phyloP scores from a whole-genome alignment of 352 stramenopile genomes.

The Phytophthora chlamydospora region DNA sequence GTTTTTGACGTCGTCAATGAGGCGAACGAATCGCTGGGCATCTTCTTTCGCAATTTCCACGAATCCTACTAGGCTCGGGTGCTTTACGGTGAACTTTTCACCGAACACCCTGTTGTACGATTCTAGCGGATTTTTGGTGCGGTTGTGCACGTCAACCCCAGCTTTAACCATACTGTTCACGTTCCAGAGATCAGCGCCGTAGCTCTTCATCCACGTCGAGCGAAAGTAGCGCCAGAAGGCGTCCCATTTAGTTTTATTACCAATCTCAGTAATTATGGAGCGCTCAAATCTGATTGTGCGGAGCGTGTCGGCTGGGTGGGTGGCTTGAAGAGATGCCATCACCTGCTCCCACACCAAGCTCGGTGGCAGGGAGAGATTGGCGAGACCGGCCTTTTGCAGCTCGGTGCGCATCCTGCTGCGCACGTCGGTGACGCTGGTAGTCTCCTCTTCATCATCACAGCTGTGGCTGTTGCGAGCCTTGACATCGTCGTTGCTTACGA shows the following conservation, averaged over 20 bases:
- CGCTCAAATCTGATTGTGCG: neutral
- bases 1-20: too few species aligned
- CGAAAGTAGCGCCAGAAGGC: slow-evolving; percentile 16
- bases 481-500: neutral
- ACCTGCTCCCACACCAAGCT: slow-evolving; percentile 9
- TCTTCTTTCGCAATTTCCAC: neutral
- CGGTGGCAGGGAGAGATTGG: slow-evolving; percentile 6
- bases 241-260: slow-evolving; percentile 8
- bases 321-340: slow-evolving; percentile 1
- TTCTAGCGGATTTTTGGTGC: slow-evolving; percentile 12
- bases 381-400: slow-evolving; percentile 2
- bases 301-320: neutral
- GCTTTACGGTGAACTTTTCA: slow-evolving; percentile 2
- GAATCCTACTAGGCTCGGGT: slow-evolving; percentile 5
- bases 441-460: neutral
- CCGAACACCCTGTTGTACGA: slow-evolving; percentile 11
- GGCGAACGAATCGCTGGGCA: too few species aligned
- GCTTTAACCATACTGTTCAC: slow-evolving; percentile 5
- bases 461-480: slow-evolving; percentile 2
- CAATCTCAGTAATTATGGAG: neutral
- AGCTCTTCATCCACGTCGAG: slow-evolving; percentile 3
- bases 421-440: slow-evolving; percentile 1
- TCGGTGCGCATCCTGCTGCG: neutral
- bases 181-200: slow-evolving; percentile 8
- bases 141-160: neutral